A percentile compares a stretch with the other conserved stretches of the same genome.
Conservation (phyloP, 2,329 filamentous ascomycete species). For the Oidium heveae region DNA sequence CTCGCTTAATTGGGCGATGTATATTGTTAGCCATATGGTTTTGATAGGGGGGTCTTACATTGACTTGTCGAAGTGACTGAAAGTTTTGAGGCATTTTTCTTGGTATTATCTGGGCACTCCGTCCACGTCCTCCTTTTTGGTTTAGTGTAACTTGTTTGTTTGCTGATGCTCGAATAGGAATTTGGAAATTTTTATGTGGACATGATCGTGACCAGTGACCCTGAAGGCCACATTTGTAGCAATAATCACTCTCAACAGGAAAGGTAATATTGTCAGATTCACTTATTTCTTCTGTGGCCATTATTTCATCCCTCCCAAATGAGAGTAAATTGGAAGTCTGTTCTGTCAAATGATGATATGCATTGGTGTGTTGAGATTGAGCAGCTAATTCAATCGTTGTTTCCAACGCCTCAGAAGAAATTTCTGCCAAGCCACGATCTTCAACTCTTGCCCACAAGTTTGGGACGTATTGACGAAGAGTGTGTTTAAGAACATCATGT, state of each 20-base stretch:
- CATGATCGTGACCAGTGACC: too few relatives aligned
- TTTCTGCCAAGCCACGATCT: neutral
- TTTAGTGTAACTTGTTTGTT: neutral
- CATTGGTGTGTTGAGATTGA: neutral
- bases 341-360: too few relatives aligned
- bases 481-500: neutral
- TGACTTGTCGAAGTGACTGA: neutral
- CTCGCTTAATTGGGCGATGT: too few relatives aligned
- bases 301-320: neutral
- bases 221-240: too few relatives aligned
- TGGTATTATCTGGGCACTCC: too few relatives aligned
- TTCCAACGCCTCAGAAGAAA: neutral
- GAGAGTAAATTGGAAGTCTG: neutral
- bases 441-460: neutral
- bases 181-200: too few relatives aligned
- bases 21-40: too few relatives aligned
- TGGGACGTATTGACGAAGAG: neutral
- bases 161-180: too few relatives aligned
- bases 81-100: neutral
- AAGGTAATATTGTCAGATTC: neutral
- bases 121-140: neutral
- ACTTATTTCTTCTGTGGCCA: neutral
- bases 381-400: neutral
- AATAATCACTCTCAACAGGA: neutral
- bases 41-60: neutral